phyloP scores from a whole-genome alignment of 1,284 basidiomycete species.

The Cryptococcus amylolentus region DNA sequence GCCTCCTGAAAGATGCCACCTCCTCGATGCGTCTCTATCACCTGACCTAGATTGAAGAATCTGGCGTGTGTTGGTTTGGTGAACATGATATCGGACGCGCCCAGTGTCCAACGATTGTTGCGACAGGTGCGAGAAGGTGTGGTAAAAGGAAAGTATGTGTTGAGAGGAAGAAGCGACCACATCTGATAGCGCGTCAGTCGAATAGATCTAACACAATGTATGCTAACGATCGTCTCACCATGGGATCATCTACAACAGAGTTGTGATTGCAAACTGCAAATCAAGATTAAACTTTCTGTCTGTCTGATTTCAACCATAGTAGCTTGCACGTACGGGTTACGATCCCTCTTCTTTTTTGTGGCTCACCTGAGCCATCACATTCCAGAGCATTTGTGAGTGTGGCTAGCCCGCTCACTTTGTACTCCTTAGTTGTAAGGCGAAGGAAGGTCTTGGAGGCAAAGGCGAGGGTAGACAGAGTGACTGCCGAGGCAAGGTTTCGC shows the following conservation, averaged over 20 bases:
- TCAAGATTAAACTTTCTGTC: neutral
- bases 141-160: constrained; percentile 56
- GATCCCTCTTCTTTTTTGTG: constrained; percentile 59
- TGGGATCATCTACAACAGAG: constrained; percentile 60
- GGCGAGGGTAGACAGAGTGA: constrained; percentile 53
- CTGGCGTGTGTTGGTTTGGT: constrained; percentile 77
- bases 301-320: neutral
- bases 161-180: constrained; percentile 75
- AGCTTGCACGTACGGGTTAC: constrained; percentile 62
- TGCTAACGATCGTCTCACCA: constrained; percentile 22
- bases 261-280: constrained; percentile 81
- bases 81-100: constrained; percentile 91
- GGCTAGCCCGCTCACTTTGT: constrained; percentile 66
- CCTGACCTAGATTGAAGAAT: constrained; percentile 84
- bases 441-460: constrained; percentile 73
- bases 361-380: too few relatives aligned
- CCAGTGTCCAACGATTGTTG: constrained; percentile 47
- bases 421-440: constrained; percentile 60
- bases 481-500: constrained; percentile 31
- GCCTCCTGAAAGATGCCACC: constrained; percentile 85
- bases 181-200: constrained; percentile 61
- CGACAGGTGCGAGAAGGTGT: constrained; percentile 32
- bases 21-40: constrained; percentile 87
- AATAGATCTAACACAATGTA: too few relatives aligned
- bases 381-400: constrained; percentile 63